Conservation (phyloP, 352 stramenopile species). For the Globisporangium camurandrum region DNA sequence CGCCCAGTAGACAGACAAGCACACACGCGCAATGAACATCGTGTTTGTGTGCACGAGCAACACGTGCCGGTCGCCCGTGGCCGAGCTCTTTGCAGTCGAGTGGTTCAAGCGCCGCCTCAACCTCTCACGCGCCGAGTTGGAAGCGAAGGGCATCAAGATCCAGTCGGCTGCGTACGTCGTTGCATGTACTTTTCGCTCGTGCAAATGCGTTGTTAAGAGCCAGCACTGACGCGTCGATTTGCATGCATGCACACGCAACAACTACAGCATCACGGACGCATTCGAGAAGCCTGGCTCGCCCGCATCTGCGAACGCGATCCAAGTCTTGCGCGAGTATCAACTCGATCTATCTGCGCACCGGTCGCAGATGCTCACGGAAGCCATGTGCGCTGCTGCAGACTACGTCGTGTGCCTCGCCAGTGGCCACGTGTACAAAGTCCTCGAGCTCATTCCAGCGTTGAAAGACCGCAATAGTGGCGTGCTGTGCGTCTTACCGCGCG, state of each 20-base stretch:
- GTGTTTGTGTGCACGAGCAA: constrained; percentile 85
- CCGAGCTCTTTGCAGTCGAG: constrained; percentile 69
- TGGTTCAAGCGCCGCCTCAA: constrained; percentile 65
- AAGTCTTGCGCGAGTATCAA: constrained; percentile 70
- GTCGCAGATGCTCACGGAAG: constrained; percentile 55
- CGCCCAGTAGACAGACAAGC: too few relatives aligned
- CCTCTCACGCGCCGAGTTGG: constrained; percentile 61
- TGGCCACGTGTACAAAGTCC: constrained; percentile 50
- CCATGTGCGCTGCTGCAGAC: constrained; percentile 59
- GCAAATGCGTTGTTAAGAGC: neutral
- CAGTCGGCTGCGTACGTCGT: constrained; percentile 67
- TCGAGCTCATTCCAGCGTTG: constrained; percentile 52
- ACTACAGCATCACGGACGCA: constrained; percentile 51
- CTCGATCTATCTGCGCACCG: constrained; percentile 61
- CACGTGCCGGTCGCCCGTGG: constrained; percentile 72
- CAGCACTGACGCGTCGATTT: neutral
- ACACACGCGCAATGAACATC: constrained; percentile 65
- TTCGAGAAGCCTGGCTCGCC: constrained; percentile 61
- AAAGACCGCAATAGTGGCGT: constrained; percentile 47
- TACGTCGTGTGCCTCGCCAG: constrained; percentile 71
- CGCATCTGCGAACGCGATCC: constrained; percentile 50
- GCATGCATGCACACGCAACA: neutral
- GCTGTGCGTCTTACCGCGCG: constrained; percentile 47
- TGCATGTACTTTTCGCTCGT: neutral
- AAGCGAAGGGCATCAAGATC: constrained; percentile 59